Evolutionary conservation across 1,139 yeast genomes (phyloP), one percentile per base, ranked within the genome.

Genomic region (Candida sanyaensis): DNA sequence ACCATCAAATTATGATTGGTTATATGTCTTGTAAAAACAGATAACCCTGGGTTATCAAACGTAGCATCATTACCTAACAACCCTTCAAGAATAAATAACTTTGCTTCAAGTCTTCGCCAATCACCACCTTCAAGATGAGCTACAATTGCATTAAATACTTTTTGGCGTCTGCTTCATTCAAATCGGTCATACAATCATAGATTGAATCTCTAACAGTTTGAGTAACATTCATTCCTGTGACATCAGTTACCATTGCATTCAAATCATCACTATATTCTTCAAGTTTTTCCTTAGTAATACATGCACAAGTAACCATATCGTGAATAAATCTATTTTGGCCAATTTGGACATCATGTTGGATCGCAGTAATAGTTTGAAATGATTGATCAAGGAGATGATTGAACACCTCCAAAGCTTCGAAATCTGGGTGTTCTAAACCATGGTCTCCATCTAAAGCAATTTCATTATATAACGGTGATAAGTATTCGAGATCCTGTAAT

Each of bases 171-270:
- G 42, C 37, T 5, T 63, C 62, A 44, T 75, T 71, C 42, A 80
- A 53, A 34, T 80, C 85, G 0, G 74, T 62, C 21, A 83, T 54
- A 26, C 75, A 73, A 34, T 83, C 88, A 44, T 68, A 64, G 2
- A 81, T 62, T 0, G 84, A 71, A 47, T 83, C 87, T 50, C 93
- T 72, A 1, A 80, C 75, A 5, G 75, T 63, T 10, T 68, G 65
- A 6, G 68, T 75, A 27, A 77, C 69, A 1, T 80, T 69, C 37
- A 88, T 71, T 1, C 91, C 96, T 1, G 88, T 76, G 49, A 87
- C 89, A 39, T 84, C 86, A 5, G 89, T 80, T 6, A 89, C 87
- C 62, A 81, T 90, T 6, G 65, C 69, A 58, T 89, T 88, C 60
- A 83, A 78, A 59, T 90, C 93, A 1, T 68, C 71, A 9, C 62